Evolutionary conservation across 257 asterid genomes (phyloP).

Genomic region (Striga asiatica): DNA sequence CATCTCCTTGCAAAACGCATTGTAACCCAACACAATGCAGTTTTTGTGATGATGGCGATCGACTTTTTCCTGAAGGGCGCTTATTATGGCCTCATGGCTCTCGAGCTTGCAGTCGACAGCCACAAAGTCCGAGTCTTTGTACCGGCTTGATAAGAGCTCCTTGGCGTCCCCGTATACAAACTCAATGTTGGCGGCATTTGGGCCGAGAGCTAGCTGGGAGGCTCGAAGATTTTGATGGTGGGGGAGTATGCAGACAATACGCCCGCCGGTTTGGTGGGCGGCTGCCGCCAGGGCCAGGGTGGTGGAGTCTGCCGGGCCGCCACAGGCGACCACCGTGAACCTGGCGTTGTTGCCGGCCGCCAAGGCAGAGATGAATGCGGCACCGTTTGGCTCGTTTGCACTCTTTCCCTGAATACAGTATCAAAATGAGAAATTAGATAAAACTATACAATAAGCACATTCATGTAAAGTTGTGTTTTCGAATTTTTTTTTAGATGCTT

Average conservation of each 20-base stretch:
- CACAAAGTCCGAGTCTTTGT: conserved; percentile 48
- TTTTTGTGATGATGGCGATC: conserved; percentile 8
- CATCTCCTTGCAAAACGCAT: conserved; percentile 54
- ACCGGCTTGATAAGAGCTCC: conserved; percentile 21
- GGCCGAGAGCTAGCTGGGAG: conserved; percentile 24
- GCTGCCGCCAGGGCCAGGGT: conserved; percentile 61
- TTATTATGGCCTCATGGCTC: conserved; percentile 41
- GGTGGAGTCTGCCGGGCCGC: conserved; percentile 48
- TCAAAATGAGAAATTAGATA: not conserved
- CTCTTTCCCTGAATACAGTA: conserved; percentile 45
- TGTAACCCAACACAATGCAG: conserved; percentile 47
- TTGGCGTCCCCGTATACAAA: conserved; percentile 42
- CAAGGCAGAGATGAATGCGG: conserved; percentile 71
- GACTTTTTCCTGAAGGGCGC: conserved; percentile 21
- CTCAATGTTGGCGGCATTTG: conserved; percentile 26
- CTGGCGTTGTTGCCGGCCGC: conserved; percentile 83
- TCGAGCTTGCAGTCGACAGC: conserved; percentile 66
- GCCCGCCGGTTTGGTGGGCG: conserved; percentile 77
- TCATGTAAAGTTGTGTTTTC: too few relatives aligned
- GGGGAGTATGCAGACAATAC: conserved; percentile 52
- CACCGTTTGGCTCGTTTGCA: conserved; percentile 59
- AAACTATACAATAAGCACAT: too few relatives aligned
- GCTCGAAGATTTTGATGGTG: conserved; percentile 24
- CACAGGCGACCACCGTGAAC: conserved; percentile 48
- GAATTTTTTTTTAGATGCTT: too few relatives aligned